Evolutionary conservation across 306 rosid genomes (phyloP).

Genomic region (Bauhinia variegata): DNA sequence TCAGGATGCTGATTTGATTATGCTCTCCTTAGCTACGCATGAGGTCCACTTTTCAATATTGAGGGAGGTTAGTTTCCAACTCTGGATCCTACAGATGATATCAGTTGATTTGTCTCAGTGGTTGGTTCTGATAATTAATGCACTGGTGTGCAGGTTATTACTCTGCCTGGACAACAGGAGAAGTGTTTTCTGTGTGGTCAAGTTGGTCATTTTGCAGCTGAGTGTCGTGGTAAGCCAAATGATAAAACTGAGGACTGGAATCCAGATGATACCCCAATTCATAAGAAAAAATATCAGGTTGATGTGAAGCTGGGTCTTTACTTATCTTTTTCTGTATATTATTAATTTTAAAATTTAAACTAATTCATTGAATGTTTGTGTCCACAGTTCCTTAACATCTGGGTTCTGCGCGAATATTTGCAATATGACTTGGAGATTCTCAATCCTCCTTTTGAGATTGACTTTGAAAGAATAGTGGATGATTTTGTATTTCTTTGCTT

Average conservation of each 20-base stretch:
- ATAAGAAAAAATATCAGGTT: constrained; percentile 98
- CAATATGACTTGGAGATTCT: constrained; percentile 77
- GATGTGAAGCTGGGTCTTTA: constrained; percentile 35
- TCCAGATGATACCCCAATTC: constrained; percentile 79
- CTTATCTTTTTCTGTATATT: constrained; percentile 21
- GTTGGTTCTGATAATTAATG: constrained; percentile 38
- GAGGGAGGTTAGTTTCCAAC: constrained; percentile 81
- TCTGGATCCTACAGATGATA: constrained; percentile 24
- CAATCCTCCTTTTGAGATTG: constrained; percentile 73
- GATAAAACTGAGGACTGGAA: constrained; percentile 59
- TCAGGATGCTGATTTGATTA: constrained; percentile 98
- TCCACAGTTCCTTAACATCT: constrained; percentile 78
- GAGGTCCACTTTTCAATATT: constrained; percentile 93
- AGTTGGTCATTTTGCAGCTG: constrained; percentile 94
- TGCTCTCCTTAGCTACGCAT: constrained; percentile 91
- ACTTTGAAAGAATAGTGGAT: constrained; percentile 78
- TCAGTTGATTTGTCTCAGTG: constrained; percentile 36
- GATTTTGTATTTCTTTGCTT: constrained; percentile 89
- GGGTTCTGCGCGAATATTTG: constrained; percentile 92
- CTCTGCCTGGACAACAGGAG: constrained; percentile 88
- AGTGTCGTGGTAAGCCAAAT: constrained; percentile 74
- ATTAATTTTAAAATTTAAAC: constrained; percentile 32
- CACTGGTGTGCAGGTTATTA: constrained; percentile 64
- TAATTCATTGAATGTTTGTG: constrained; percentile 24
- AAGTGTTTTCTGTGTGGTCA: constrained; percentile 88